Base-by-base conservation (phyloP, 1,284 basidiomycete genomes). In the Phaffia rhodozyma region DNA sequence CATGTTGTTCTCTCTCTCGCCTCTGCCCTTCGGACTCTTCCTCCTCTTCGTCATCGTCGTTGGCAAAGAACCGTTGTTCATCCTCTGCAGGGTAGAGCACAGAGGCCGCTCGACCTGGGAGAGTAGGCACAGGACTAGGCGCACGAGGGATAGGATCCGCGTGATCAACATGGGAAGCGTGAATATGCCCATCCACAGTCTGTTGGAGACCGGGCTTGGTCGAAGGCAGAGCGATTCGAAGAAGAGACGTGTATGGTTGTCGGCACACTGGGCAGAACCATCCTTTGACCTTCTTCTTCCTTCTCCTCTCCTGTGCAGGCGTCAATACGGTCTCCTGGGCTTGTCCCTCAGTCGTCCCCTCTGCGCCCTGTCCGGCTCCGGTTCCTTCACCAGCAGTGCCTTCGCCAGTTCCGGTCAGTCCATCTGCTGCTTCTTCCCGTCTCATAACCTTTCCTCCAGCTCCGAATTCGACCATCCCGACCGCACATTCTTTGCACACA, bases 181-280 rank as follows among this genome's bases (percentile, higher is more conserved):
- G 6, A 59, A 56, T 3, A 55, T 59, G 47, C 55, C 61, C 29
- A 60, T 60, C 58, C 63, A 52, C 61, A 58, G 53, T 67, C 65
- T 23, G 67, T 66, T 32, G 63, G 65, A 20, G 68, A 67, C 61
- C 74, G 70, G n/a, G 70, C 68, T 65, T 65, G 9, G 86, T 84
- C 1, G 86, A 80, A 2, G 81, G 79, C 1, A 89, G 87, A 5
- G 88, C 89, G 60, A 93, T 85, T 48, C 90, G 82, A 30, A 93
- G 77, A 43, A 92, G 78, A 0, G 89, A 91, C 0, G 89, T 91
- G 71, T 93, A 93, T 1, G 89, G 89, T 79, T 92, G 90, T 70
- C 90, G 82, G 73, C 90, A 92, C 58, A 93, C 88, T 34, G 90
- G 90, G 73, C 90, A 93, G 81, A 88, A 90, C 90, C 90, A 93